Percentiles rank a stretch among this genome's conserved stretches.
phyloP scores from a whole-genome alignment of 192 early-diverging fungal genomes.

The Spinellus fusiger region DNA sequence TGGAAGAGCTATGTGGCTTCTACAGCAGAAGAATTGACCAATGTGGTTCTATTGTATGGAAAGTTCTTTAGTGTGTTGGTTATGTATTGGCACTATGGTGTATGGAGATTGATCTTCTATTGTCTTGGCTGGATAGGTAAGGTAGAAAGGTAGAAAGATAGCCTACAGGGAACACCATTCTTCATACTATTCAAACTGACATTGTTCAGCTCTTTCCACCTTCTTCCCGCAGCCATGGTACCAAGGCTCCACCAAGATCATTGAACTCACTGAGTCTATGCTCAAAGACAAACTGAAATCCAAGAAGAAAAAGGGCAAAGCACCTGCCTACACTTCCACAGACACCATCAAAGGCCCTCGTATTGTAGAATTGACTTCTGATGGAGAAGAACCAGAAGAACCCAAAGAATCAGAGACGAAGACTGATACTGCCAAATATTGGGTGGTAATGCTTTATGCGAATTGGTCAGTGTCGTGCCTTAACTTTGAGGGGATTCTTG shows the following conservation, averaged over 20 bases:
- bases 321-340: background rate
- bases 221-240: conserved; percentile 49
- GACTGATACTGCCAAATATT: conserved; percentile 35
- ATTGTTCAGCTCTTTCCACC: conserved; percentile 12
- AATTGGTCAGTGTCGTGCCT: conserved; percentile 47
- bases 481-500: conserved; percentile 46
- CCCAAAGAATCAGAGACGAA: background rate
- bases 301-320: conserved; percentile 1
- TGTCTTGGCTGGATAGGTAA: conserved; percentile 36
- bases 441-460: conserved; percentile 46
- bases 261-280: conserved; percentile 26
- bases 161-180: background rate
- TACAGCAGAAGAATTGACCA: conserved; percentile 42
- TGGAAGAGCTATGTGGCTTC: conserved; percentile 33
- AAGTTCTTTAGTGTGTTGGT: conserved; percentile 37
- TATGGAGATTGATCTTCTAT: conserved; percentile 33
- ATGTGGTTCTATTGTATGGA: conserved; percentile 38
- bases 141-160: background rate
- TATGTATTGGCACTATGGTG: conserved; percentile 32
- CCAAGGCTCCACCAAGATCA: conserved; percentile 41
- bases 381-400: conserved; percentile 7
- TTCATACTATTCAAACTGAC: background rate
- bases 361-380: conserved; percentile 22
- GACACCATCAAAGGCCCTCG: conserved; percentile 15
- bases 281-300: conserved; percentile 25